Conservation (phyloP, 768 basidiomycete species). For the Leucocoprinus leucothites region DNA sequence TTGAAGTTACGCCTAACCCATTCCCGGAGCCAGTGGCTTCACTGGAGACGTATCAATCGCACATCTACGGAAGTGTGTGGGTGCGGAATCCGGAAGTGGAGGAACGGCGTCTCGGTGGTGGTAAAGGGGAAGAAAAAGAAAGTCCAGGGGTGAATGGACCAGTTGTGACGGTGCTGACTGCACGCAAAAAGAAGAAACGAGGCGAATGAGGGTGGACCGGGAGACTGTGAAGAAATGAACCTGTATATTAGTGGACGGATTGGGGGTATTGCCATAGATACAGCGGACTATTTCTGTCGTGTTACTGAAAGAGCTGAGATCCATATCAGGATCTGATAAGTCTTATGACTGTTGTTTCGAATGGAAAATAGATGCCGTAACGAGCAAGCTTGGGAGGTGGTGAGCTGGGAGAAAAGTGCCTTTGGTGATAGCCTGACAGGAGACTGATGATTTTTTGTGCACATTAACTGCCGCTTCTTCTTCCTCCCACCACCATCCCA, state of each 20-base stretch:
- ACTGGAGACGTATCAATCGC: conserved; percentile 53
- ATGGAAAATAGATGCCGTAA: conserved; percentile 8
- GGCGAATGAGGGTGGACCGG: conserved; percentile 14
- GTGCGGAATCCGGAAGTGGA: conserved; percentile 46
- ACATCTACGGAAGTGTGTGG: conserved; percentile 56
- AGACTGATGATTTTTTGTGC: conserved; percentile 1
- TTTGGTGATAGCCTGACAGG: conserved; percentile 2
- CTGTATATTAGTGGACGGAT: neutral
- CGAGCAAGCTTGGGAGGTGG: neutral
- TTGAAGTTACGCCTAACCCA: conserved; percentile 61
- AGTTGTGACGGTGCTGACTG: conserved; percentile 57
- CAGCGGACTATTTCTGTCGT: neutral
- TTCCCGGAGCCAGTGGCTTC: conserved; percentile 65
- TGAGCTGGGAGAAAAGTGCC: conserved; percentile 9
- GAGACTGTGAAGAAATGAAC: neutral
- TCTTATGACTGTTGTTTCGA: neutral
- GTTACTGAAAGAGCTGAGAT: neutral
- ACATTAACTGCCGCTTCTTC: neutral
- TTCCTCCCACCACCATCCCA: conserved; percentile 16
- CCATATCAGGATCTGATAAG: neutral
- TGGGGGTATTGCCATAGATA: conserved; percentile 12
- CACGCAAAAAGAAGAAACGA: conserved; percentile 54
- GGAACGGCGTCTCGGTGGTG: conserved; percentile 2
- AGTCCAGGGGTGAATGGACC: conserved; percentile 13
- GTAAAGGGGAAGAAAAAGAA: neutral